Percentiles rank a stretch among this genome's conserved stretches.
Conservation (phyloP, 2,329 filamentous ascomycete species). For the Cladosporium sp. region DNA sequence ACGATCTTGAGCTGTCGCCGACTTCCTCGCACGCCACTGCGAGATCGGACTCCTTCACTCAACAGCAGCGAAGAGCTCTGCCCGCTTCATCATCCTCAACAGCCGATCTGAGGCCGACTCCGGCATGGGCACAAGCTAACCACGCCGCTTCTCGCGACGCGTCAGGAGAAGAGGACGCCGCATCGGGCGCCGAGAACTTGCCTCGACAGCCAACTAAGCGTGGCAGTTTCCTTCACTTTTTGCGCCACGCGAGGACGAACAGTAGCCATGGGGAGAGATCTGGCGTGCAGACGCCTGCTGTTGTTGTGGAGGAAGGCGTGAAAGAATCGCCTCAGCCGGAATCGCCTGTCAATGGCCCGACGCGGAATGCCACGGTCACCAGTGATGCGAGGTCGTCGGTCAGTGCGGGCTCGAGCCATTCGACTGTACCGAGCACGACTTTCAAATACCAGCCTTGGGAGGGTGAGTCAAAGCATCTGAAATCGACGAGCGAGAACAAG, state of each 20-base stretch:
- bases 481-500: not conserved
- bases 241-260: constrained; percentile 17
- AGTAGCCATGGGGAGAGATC: constrained; percentile 4
- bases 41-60: not conserved
- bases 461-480: not conserved
- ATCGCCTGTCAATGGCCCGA: not conserved
- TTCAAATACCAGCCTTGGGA: constrained; percentile 10
- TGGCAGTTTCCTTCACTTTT: constrained; percentile 23
- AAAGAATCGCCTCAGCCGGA: not conserved
- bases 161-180: constrained; percentile 23
- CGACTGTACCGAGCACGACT: not conserved
- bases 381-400: constrained; percentile 7
- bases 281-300: constrained; percentile 4
- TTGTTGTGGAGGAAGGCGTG: not conserved
- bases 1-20: constrained; percentile 2
- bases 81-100: not conserved
- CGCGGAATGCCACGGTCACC: not conserved
- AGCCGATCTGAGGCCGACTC: not conserved
- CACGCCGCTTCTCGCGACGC: constrained; percentile 17
- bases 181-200: constrained; percentile 21
- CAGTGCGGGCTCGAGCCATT: constrained; percentile 2
- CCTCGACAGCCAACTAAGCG: constrained; percentile 12
- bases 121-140: constrained; percentile 12
- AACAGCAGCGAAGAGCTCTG: not conserved
- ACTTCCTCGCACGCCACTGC: not conserved